Evolutionary conservation across 2,329 filamentous ascomycete genomes (phyloP).

Genomic region (Thyridium curvatum): DNA sequence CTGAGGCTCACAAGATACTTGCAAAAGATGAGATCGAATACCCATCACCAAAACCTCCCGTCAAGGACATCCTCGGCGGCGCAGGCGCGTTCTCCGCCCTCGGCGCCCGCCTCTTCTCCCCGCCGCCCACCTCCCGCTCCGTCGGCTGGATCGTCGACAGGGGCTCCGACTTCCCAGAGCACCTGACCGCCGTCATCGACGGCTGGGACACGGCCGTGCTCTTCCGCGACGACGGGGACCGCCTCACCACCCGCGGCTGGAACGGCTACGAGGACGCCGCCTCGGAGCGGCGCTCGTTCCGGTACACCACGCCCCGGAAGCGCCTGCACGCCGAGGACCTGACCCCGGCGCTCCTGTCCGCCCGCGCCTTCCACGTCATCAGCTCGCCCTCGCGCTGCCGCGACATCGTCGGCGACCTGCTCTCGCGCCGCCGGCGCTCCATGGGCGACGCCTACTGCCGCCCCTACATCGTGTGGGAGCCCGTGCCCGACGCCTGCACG

Average conservation of each 20-base stretch:
- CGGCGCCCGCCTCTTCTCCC: conserved; percentile 83
- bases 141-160: conserved; percentile 90
- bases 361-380: conserved; percentile 80
- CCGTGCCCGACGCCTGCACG: conserved; percentile 81
- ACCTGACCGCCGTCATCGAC: conserved; percentile 56
- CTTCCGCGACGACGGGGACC: conserved; percentile 57
- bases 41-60: conserved; percentile 59
- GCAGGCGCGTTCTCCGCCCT: conserved; percentile 82
- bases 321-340: conserved; percentile 71
- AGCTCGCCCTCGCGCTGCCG: conserved; percentile 75
- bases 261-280: conserved; percentile 71
- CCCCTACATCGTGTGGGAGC: conserved; percentile 89
- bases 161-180: conserved; percentile 76
- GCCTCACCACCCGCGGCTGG: conserved; percentile 84
- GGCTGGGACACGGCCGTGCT: conserved; percentile 72
- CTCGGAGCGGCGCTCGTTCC: conserved; percentile 68
- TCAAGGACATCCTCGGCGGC: conserved; percentile 76
- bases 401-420: conserved; percentile 66
- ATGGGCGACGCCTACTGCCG: conserved; percentile 32
- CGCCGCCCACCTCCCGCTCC: conserved; percentile 51
- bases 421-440: conserved; percentile 44
- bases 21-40: conserved; percentile 84
- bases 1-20: neutral
- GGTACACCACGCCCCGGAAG: conserved; percentile 80
- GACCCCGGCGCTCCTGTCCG: conserved; percentile 56